phyloP scores from a whole-genome alignment of 169 alveolate genomes.

The Cryptosporidium felis region DNA sequence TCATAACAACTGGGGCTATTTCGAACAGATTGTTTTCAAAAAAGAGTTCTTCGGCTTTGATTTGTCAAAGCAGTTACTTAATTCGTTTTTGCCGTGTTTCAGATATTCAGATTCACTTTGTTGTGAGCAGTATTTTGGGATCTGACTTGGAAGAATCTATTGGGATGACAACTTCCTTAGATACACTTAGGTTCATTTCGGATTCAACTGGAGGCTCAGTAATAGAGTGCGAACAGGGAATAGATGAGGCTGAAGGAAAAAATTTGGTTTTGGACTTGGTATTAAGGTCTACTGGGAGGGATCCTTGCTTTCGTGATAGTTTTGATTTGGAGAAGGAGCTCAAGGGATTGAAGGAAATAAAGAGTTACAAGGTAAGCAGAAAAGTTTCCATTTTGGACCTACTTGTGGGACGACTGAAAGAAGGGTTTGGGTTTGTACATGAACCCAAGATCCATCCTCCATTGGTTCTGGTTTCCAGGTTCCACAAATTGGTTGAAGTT shows the following conservation, averaged over 20 bases:
- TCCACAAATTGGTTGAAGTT: constrained; percentile 25
- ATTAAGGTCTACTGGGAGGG: neutral
- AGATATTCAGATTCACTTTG: constrained; percentile 42
- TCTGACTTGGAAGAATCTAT: neutral
- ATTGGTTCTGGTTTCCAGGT: neutral
- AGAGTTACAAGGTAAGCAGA: neutral
- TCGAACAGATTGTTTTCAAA: neutral
- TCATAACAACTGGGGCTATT: constrained; percentile 41
- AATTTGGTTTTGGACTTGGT: constrained; percentile 15
- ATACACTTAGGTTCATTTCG: constrained; percentile 8
- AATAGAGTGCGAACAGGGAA: neutral
- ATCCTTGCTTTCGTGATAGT: too few species aligned
- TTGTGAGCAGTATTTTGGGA: neutral
- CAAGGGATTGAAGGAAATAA: neutral
- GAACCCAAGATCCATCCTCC: neutral
- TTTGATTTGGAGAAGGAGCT: neutral
- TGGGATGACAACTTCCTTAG: constrained; percentile 34
- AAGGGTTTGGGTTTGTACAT: constrained; percentile 10
- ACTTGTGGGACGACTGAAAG: neutral
- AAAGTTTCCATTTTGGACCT: constrained; percentile 24
- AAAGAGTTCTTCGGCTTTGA: neutral
- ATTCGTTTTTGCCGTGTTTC: neutral
- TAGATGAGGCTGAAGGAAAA: neutral
- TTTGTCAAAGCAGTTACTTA: neutral
- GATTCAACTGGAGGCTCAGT: neutral